Evolutionary conservation across 805 yeast species (phyloP), one percentile per base, ranked within the genome.

Genomic region (Candida argentea): DNA sequence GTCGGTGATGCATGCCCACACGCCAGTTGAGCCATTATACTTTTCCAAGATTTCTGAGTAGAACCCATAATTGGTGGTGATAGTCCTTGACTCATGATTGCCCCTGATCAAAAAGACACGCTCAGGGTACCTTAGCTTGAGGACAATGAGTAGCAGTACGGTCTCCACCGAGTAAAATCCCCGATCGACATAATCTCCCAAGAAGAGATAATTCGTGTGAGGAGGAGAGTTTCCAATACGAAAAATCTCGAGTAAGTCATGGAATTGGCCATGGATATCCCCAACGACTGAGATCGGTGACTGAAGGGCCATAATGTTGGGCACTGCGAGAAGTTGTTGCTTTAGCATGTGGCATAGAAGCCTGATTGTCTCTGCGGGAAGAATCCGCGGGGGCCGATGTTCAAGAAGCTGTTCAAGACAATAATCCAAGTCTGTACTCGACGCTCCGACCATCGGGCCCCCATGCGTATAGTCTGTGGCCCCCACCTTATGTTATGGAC

Each of bases 191-290:
- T 91, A 91, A 52, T 91, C 98, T 2, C 97, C 98, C 12, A 91
- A 53, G 48, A 91, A 91, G 23, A 91, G 54, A 50, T 91, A 91
- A 54, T 89, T 91, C 2, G 97, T 91, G 44, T 80, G 80, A 0
- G 98, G 97, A 3, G 94, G 81, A 28, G 73, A 70, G 0, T 97
- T 98, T 1, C 96, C 97, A 21, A 89, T 91, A 34, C 78, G 74
- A 56, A 91, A 91, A 19, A 91, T 85, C 51, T 91, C 98, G 17
- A 91, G 54, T 30, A 91, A 60, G 50, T 91, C 98, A 50, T 87
- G 93, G 47, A 83, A 91, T 54, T 91, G 98, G 6, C 97, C 98
- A 45, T 91, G 98, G 25, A 91, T 89, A 48, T 91, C 98, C 2
- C 98, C 98, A 4, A 91, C 96, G 5, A 91, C 84, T 0, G 97